Base-by-base conservation (phyloP, 1,284 basidiomycete species). In the Agaricales sp. region DNA sequence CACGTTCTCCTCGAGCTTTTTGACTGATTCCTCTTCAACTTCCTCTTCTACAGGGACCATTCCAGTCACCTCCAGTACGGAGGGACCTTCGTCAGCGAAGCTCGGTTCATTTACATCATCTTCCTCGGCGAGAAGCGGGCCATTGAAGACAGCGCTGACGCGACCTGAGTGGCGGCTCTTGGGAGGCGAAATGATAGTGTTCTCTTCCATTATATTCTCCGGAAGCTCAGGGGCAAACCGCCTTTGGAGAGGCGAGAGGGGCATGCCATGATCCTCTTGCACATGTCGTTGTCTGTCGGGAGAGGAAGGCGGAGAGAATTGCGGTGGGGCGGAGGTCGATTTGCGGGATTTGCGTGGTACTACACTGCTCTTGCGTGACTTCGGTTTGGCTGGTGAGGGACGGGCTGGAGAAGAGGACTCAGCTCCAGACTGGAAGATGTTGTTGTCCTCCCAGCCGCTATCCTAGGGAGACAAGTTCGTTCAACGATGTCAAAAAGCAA, bases 371-470 rank as follows among this genome's bases (percentile, higher is more conserved):
- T 75, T 73, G 43, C 79, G 74, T 38, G 70, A 59, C n/a, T 74
- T 78, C 2, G 69, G 58, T 48, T 73, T 73, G 8, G 64, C 61
- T 3, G 80, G 82, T 3, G 81, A 75, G 25, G 81, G 78, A 19
- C 80, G 77, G 4, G 61, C 62, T 13, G 86, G 86, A 16, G 85
- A 87, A 12, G 86, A 85, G 12, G 81, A 84, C 58, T 88, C 86
- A 2, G 80, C 81, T 21, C 86, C 86, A 12, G 84, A 87, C 59
- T 89, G 86, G 61, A 89, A 89, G 37, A 88, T 77, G 53, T 89
- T 89, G 57, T 87, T 87, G 56, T 89, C 87, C 59, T 89, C 86
- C 86, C 86, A 89, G 24, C 84, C 85, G 55, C 86, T 87, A 51
- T 87, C 83, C 23, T 84, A 75, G 51, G 61, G 13, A 53, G 18